Percentiles rank a stretch among this genome's conserved stretches.
Conservation (phyloP, 2,329 filamentous ascomycete genomes). For the Amesomyces nigricolor region DNA sequence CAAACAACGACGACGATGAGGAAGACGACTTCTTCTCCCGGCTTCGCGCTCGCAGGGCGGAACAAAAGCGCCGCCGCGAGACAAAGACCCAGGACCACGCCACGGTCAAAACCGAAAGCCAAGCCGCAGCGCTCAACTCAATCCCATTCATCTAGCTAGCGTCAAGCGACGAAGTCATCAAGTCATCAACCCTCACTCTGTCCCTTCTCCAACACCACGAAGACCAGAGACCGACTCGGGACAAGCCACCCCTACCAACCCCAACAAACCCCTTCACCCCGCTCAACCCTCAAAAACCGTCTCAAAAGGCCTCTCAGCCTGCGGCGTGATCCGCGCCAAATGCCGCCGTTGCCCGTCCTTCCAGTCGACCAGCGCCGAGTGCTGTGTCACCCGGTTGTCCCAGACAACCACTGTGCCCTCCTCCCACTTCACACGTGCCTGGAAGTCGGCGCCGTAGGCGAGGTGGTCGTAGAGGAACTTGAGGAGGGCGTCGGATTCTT, state of each 20-base stretch:
- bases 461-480: constrained; percentile 76
- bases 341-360: constrained; percentile 71
- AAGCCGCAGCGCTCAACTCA: constrained; percentile 15
- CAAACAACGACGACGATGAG: constrained; percentile 12
- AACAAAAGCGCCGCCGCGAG: constrained; percentile 17
- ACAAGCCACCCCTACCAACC: background rate
- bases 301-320: constrained; percentile 72
- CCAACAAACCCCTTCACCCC: background rate
- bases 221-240: too few species aligned
- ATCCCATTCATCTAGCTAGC: constrained; percentile 21
- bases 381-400: constrained; percentile 77
- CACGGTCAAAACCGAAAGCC: constrained; percentile 14
- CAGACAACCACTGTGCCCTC: constrained; percentile 77
- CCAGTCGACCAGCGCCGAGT: constrained; percentile 79
- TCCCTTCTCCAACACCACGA: too few species aligned
- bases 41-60: constrained; percentile 18
- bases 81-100: background rate
- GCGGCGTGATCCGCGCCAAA: constrained; percentile 74
- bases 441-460: constrained; percentile 65
- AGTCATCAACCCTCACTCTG: too few species aligned
- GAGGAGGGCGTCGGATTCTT: constrained; percentile 72
- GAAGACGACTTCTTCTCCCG: constrained; percentile 22
- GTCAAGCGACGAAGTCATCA: background rate
- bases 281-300: constrained; percentile 47
- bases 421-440: constrained; percentile 71